Evolutionary conservation across 2,329 filamentous ascomycete genomes (phyloP), one percentile per base, ranked within the genome.

Genomic region (Hymenoscyphus scutula): DNA sequence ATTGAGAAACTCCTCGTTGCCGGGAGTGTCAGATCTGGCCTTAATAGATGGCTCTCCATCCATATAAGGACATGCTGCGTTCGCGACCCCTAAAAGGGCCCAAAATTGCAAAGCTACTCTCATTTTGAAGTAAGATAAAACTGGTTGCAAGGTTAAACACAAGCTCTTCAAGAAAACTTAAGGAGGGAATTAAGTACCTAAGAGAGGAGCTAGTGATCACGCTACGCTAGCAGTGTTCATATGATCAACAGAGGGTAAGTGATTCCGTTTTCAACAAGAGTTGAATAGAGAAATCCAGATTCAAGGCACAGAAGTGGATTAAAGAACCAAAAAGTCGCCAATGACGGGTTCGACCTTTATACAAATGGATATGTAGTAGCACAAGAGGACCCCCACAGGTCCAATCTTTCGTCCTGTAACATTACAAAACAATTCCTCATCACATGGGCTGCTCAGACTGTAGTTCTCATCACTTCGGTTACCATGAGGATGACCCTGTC

Each of bases 31-130:
- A 23, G 62, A 53, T 27, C 53, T 62, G 7, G 62, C 61, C 23
- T 71, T 60, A 25, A 75, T 69, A 17, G 54, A 57, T 11, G 48
- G 27, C n/a, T 19, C 53, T 5, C 73, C 76, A 8, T 74, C 72
- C 75, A 78, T 77, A 58, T 75, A 78, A 6, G 77, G 77, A 65
- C 77, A 79, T 37, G 66, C 71, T 5, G 77, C 77, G 69, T 71
- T 74, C 66, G 72, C 75, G 59, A 77, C 54, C 5, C 67, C 60
- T 2, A 64, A 58, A 51, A 70, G 62, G 54, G 64, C 54, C 4
- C 69, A 11, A 32, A 61, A 17, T 51, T 29, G 19, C 38, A 37
- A 53, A 25, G 17, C 19, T 23, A 13, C 17, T 19, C 37, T 53
- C 59, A 61, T 61, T 23, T 58, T 58, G 56, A 30, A 15, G 51